These are phyloP conservation scores for Mucor indicus DNA, from an alignment of 371 early-diverging fungal species.

Conservation along the genomic window DNA sequence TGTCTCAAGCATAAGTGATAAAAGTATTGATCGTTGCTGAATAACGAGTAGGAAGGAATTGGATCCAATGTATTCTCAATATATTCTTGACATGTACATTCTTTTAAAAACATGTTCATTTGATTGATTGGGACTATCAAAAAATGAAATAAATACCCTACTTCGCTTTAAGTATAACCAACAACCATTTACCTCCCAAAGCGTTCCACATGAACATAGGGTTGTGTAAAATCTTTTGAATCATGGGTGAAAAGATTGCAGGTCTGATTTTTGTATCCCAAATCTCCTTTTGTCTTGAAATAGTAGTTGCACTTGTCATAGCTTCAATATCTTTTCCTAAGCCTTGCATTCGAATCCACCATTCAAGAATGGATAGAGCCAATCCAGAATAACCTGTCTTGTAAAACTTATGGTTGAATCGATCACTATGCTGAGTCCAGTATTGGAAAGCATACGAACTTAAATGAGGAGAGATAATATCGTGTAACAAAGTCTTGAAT, in stretches of 20 bases:
- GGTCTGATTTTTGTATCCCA: constrained; percentile 70
- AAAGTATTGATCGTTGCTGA: constrained; percentile 78
- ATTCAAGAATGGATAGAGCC: constrained; percentile 69
- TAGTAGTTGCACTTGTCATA: constrained; percentile 53
- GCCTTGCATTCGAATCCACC: constrained; percentile 62
- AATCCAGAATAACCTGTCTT: constrained; percentile 85
- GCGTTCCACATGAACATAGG: constrained; percentile 86
- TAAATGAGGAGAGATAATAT: constrained; percentile 69
- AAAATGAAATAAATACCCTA: neutral
- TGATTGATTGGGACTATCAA: constrained; percentile 77
- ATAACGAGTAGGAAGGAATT: constrained; percentile 59
- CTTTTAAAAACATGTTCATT: constrained; percentile 81
- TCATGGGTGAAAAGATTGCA: constrained; percentile 60
- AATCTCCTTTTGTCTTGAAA: constrained; percentile 60
- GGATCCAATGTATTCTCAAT: constrained; percentile 82
- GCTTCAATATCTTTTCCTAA: constrained; percentile 54
- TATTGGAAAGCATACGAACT: constrained; percentile 76
- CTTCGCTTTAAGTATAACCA: no score
- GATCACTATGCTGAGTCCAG: constrained; percentile 66
- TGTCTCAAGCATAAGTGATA: constrained; percentile 76
- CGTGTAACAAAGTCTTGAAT: constrained; percentile 62
- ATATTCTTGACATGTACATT: constrained; percentile 77
- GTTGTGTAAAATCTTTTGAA: constrained; percentile 66
- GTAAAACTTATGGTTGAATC: constrained; percentile 67
- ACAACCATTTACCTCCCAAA: constrained; percentile 54